Base-by-base conservation (phyloP, 2,329 filamentous ascomycete species). In the Sclerotinia minor region DNA sequence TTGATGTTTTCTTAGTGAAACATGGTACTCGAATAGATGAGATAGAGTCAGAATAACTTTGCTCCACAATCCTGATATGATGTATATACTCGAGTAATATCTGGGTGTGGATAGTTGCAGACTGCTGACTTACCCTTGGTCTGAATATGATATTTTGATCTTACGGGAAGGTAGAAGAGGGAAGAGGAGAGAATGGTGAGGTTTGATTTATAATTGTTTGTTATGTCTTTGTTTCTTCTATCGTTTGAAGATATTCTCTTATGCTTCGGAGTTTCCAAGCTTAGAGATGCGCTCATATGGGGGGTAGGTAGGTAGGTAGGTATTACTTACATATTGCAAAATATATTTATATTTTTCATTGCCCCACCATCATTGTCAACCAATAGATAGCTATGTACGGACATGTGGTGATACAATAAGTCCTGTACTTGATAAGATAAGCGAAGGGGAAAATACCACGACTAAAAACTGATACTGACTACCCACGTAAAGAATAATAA, bases 371-470 rank as follows among this genome's bases (percentile, higher is more conserved):
- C 11, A 41, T 38, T 11, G 35, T 13, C 17, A 11, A 19, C 29
- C 58, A n/a, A 17, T 35, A 24, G 19, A 44, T 55, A n/a, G 19
- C 32, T n/a, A n/a, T n/a, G n/a, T n/a, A n/a, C n/a, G n/a, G n/a
- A n/a, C n/a, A n/a, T n/a, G n/a, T n/a, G n/a, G n/a, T n/a, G n/a
- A n/a, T n/a, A n/a, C n/a, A n/a, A n/a, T n/a, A n/a, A n/a, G n/a
- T n/a, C n/a, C n/a, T n/a, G n/a, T n/a, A n/a, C n/a, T n/a, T n/a
- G 59, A 61, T 61, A 61, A 61, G 59, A 61, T 61, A 61, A 61
- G 59, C 41, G 44, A 61, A 35, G 53, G 19, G 24, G 13, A 55
- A 55, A 55, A 13, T 29, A 4, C 19, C 8, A n/a, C n/a, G n/a
- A n/a, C n/a, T n/a, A n/a, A n/a, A n/a, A n/a, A n/a, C n/a, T n/a